A percentile compares a stretch with the other conserved stretches of the same genome.
These are phyloP conservation scores for Vigna trinervia DNA, from an alignment of 306 rosid species.

Conservation along the genomic window DNA sequence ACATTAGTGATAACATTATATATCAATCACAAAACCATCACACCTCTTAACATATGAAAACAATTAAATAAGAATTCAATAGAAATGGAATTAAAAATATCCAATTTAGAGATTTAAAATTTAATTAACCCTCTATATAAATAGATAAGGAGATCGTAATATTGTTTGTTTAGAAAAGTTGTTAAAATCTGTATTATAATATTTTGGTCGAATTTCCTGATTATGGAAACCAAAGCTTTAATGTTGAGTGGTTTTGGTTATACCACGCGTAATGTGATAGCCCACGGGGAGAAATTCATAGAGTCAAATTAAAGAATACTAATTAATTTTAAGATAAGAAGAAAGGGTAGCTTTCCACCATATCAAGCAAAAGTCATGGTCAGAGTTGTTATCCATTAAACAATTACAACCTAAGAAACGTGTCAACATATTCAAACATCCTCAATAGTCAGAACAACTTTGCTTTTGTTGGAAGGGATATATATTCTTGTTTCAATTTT, in stretches of 20 bases:
- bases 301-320: background rate
- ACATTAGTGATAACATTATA: too few species aligned
- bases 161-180: too few species aligned
- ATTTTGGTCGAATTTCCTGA: background rate
- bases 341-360: background rate
- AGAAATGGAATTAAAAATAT: too few species aligned
- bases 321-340: background rate
- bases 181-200: too few species aligned
- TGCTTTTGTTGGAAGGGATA: conserved; percentile 18
- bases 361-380: conserved; percentile 20
- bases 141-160: too few species aligned
- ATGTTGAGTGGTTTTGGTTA: background rate
- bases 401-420: conserved; percentile 1
- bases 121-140: too few species aligned
- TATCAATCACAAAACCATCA: too few species aligned
- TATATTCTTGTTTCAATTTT: background rate
- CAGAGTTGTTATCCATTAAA: conserved; percentile 38
- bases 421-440: conserved; percentile 20
- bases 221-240: background rate
- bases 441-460: conserved; percentile 27
- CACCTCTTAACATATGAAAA: too few species aligned
- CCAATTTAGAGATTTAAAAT: too few species aligned
- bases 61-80: too few species aligned
- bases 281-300: background rate
- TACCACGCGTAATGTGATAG: background rate